These are phyloP conservation scores for Conticribra guillardii DNA, from an alignment of 108 stramenopile genomes.

Conservation along the genomic window DNA sequence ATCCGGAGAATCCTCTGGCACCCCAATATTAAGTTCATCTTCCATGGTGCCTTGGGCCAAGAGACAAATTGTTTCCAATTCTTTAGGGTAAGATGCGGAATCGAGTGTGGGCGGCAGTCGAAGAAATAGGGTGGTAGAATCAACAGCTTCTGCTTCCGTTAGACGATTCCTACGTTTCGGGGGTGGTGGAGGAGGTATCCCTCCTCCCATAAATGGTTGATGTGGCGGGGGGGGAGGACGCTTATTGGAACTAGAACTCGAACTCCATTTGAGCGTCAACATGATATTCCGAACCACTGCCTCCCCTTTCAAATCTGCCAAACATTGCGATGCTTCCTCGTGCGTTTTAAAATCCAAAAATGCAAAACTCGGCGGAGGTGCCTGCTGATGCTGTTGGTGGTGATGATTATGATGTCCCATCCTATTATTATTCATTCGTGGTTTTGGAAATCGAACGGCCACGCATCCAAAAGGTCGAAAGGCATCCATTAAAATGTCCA, in stretches of 20 bases:
- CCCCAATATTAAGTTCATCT: constrained; percentile 69
- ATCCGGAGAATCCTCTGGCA: constrained; percentile 55
- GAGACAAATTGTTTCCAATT: constrained; percentile 51
- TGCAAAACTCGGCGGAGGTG: constrained; percentile 59
- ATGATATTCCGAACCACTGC: constrained; percentile 55
- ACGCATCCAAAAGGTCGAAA: constrained; percentile 61
- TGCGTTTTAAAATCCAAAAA: constrained; percentile 84
- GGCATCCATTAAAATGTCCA: constrained; percentile 55
- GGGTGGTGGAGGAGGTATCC: constrained; percentile 41
- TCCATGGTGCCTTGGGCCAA: constrained; percentile 73
- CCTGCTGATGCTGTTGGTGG: constrained; percentile 17
- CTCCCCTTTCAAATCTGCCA: constrained; percentile 58
- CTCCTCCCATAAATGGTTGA: no score
- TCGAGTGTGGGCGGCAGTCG: constrained; percentile 56
- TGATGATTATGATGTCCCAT: no score
- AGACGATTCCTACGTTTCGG: constrained; percentile 52
- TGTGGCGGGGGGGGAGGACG: no score
- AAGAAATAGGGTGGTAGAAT: constrained; percentile 79
- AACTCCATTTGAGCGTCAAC: constrained; percentile 81
- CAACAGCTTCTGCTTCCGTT: constrained; percentile 75
- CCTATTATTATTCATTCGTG: constrained; percentile 31
- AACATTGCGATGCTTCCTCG: constrained; percentile 65
- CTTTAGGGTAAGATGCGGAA: constrained; percentile 29
- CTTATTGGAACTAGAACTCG: constrained; percentile 10
- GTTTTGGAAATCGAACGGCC: constrained; percentile 61